These are phyloP conservation scores for Fusarium sp. DNA, from an alignment of 2,329 filamentous ascomycete genomes.

Conservation along the genomic window DNA sequence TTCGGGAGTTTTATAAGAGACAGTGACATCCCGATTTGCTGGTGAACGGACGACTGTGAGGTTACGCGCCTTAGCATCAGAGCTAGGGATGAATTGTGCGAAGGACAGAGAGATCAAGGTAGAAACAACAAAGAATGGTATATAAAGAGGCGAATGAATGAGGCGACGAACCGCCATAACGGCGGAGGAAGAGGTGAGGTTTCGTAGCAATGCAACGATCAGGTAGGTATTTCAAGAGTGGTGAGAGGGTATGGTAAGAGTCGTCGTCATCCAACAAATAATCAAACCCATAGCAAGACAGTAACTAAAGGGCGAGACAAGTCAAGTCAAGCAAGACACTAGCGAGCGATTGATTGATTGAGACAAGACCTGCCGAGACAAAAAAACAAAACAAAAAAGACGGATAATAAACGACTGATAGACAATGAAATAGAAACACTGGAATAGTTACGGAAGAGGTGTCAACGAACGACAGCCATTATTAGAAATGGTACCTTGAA, in stretches of 20 bases:
- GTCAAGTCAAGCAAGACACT: slow-evolving; percentile 14
- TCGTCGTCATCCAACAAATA: slow-evolving; percentile 37
- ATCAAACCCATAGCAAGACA: slow-evolving; percentile 24
- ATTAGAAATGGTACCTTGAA: slow-evolving; percentile 8
- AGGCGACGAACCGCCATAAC: slow-evolving; percentile 24
- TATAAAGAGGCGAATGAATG: slow-evolving; percentile 1
- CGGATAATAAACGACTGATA: slow-evolving; percentile 5
- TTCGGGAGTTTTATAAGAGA: slow-evolving; percentile 71
- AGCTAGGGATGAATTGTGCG: slow-evolving; percentile 48
- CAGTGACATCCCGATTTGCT: slow-evolving; percentile 69
- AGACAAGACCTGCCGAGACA: slow-evolving; percentile 22
- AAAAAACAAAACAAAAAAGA: background rate
- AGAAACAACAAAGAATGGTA: slow-evolving; percentile 26
- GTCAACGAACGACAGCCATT: slow-evolving; percentile 25
- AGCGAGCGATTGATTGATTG: slow-evolving; percentile 11
- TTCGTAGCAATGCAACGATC: background rate
- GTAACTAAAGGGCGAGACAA: slow-evolving; percentile 6
- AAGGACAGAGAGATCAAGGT: slow-evolving; percentile 27
- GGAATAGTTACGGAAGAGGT: background rate
- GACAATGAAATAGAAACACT: background rate
- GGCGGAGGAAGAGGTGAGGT: background rate
- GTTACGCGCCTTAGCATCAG: slow-evolving; percentile 47
- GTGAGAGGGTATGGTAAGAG: slow-evolving; percentile 28
- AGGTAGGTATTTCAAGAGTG: background rate
- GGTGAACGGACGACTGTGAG: slow-evolving; percentile 69